Evolutionary conservation across 176 grass and related monocot species (phyloP).

Genomic region (Oryza longistaminata): DNA sequence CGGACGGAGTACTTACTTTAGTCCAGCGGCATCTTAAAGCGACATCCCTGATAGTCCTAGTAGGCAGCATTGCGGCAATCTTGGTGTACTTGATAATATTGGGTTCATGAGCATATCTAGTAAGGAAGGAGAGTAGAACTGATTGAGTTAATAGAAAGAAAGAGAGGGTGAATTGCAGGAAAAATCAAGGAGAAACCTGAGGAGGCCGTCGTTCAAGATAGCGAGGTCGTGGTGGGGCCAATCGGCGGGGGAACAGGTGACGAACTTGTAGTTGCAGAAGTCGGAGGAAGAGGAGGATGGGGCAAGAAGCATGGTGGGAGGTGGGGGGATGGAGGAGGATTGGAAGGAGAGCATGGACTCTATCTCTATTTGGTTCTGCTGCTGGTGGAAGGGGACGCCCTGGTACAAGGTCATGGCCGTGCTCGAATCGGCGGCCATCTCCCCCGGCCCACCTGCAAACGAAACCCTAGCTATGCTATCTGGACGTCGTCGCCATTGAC

Average conservation of each 20-base stretch:
- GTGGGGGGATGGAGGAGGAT: neutral
- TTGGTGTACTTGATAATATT: slow-evolving; percentile 91
- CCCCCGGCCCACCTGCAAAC: neutral
- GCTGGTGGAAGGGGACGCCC: slow-evolving; percentile 42
- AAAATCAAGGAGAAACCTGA: slow-evolving; percentile 35
- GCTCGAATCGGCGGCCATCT: slow-evolving; percentile 70
- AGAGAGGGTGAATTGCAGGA: neutral
- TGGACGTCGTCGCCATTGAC: too few relatives aligned
- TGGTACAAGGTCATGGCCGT: slow-evolving; percentile 48
- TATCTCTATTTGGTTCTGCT: neutral
- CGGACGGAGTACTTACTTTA: slow-evolving; percentile 10
- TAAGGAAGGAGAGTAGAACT: neutral
- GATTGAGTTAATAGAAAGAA: neutral
- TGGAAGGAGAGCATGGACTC: slow-evolving; percentile 62
- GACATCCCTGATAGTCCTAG: slow-evolving; percentile 80
- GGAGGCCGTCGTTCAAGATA: slow-evolving; percentile 58
- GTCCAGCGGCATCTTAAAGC: slow-evolving; percentile 74
- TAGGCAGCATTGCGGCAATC: slow-evolving; percentile 76
- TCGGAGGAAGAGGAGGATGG: slow-evolving; percentile 10
- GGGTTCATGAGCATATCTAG: slow-evolving; percentile 66
- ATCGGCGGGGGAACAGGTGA: slow-evolving; percentile 43
- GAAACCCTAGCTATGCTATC: neutral
- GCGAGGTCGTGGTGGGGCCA: slow-evolving; percentile 63
- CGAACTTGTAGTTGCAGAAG: slow-evolving; percentile 51
- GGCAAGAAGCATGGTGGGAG: slow-evolving; percentile 26